Evolutionary conservation across 805 yeast species (phyloP).

Genomic region (Teunomyces tritomae): DNA sequence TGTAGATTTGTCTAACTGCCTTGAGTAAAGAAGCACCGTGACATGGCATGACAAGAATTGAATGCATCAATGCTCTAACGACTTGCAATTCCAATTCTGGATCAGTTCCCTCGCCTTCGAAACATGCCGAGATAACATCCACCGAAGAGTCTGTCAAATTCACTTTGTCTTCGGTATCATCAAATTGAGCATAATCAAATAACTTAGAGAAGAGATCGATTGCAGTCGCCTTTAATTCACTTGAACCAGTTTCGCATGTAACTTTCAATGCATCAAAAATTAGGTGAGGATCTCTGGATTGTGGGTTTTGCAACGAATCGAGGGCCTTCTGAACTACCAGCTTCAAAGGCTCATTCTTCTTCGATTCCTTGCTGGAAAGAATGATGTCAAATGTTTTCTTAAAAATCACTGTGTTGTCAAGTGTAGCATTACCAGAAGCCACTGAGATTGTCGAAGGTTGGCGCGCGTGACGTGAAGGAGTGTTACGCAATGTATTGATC

Average conservation of each 20-base stretch:
- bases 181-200: conserved; percentile 81
- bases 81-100: conserved; percentile 88
- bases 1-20: conserved; percentile 91
- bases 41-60: conserved; percentile 78
- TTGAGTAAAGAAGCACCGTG: conserved; percentile 87
- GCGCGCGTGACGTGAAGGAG: conserved; percentile 4
- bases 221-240: conserved; percentile 67
- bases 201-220: conserved; percentile 84
- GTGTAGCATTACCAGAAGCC: conserved; percentile 10
- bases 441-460: conserved; percentile 6
- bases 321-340: conserved; percentile 39
- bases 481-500: background rate
- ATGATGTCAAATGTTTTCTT: conserved; percentile 59
- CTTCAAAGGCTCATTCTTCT: conserved; percentile 44
- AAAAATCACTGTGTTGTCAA: conserved; percentile 30
- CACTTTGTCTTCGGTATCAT: conserved; percentile 52
- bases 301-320: conserved; percentile 38
- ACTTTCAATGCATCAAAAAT: conserved; percentile 77
- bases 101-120: conserved; percentile 90
- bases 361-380: conserved; percentile 58
- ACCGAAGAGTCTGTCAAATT: conserved; percentile 78
- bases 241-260: conserved; percentile 62
- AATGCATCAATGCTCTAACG: conserved; percentile 85
- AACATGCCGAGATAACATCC: conserved; percentile 78
- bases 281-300: conserved; percentile 44